Base-by-base conservation (phyloP, 331 rosid genomes). In the Pyracantha coccinea region DNA sequence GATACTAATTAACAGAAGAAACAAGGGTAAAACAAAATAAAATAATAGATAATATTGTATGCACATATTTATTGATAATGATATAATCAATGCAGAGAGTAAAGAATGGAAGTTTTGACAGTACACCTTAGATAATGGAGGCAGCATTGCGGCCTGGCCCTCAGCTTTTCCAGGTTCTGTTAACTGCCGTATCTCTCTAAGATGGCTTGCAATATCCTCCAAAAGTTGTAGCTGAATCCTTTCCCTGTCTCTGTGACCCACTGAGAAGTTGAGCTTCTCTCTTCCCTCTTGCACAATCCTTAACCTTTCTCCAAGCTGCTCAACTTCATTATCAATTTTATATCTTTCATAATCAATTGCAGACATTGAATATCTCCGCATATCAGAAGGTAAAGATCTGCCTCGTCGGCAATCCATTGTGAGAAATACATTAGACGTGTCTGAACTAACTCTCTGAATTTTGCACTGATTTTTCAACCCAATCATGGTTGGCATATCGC, bases 301-400 rank as follows among this genome's bases (percentile, higher is more conserved):
- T 23, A 86, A 70, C 83, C 88, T 74, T 75, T 82, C 88, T 50
- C 81, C 73, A 23, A 83, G 88, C 86, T 78, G 82, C 72, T 79
- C 90, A 17, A 86, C 88, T 71, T 86, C 90, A 44, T 68, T 77
- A 47, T 83, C 88, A 68, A 86, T 80, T 77, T 82, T 86, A 10
- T 75, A 75, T 67, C 86, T 70, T 75, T 86, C 90, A 74, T 79
- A 70, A 77, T 84, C 88, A 54, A 86, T 75, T 20, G 88, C 77
- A 67, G 90, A 79, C 86, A 84, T 73, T 3, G 90, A 86, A 58
- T 84, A 62, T 75, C 90, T 84, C 59, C 83, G 76, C 73, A 81
- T 21, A 24, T 71, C 78, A 27, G 77, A 69, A 25, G n/a, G 72
- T 27, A 33, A 20, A 66, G 67, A 16, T 59, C 77, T 76, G 52